A percentile compares a stretch with the other conserved stretches of the same genome.
Conservation (phyloP, 2,329 filamentous ascomycete species). For the Trichothecium roseum region DNA sequence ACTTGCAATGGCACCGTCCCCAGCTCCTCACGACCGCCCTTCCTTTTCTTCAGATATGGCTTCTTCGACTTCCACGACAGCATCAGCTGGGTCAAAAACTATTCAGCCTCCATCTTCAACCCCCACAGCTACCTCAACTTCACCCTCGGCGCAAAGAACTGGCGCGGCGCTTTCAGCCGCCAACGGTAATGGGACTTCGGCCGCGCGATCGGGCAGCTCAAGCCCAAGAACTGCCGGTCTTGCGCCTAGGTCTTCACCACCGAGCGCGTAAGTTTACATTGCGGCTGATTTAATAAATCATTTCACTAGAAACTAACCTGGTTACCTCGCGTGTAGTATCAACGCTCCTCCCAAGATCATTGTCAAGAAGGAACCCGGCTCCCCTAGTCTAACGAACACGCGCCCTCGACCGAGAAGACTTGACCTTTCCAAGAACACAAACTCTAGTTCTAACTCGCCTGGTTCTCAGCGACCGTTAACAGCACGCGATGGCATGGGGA, state of each 20-base stretch:
- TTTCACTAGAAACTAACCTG: slow-evolving; percentile 12
- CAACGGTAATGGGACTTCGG: slow-evolving; percentile 24
- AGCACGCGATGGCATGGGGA: slow-evolving; percentile 65
- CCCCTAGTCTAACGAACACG: slow-evolving; percentile 65
- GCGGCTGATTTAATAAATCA: background rate
- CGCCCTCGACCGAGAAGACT: slow-evolving; percentile 68
- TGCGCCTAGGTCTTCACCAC: slow-evolving; percentile 43
- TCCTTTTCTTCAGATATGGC: slow-evolving; percentile 43
- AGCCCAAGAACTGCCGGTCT: slow-evolving; percentile 37
- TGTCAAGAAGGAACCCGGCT: slow-evolving; percentile 93
- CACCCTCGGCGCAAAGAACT: slow-evolving; percentile 35
- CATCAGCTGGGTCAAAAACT: slow-evolving; percentile 9
- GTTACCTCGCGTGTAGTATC: slow-evolving; percentile 30
- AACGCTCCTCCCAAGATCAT: slow-evolving; percentile 64
- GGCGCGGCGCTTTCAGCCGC: slow-evolving; percentile 15
- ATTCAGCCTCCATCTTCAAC: slow-evolving; percentile 21
- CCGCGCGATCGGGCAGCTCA: slow-evolving; percentile 38
- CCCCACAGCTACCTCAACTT: slow-evolving; percentile 27
- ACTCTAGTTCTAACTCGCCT: slow-evolving; percentile 36
- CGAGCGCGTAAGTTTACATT: slow-evolving; percentile 43
- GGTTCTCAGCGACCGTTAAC: slow-evolving; percentile 65
- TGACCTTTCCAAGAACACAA: slow-evolving; percentile 59
- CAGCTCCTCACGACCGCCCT: slow-evolving; percentile 54
- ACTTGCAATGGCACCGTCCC: slow-evolving; percentile 59
- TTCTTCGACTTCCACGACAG: slow-evolving; percentile 22